Base-by-base conservation (phyloP, 2,329 filamentous ascomycete species). In the Apiospora malaysiana region DNA sequence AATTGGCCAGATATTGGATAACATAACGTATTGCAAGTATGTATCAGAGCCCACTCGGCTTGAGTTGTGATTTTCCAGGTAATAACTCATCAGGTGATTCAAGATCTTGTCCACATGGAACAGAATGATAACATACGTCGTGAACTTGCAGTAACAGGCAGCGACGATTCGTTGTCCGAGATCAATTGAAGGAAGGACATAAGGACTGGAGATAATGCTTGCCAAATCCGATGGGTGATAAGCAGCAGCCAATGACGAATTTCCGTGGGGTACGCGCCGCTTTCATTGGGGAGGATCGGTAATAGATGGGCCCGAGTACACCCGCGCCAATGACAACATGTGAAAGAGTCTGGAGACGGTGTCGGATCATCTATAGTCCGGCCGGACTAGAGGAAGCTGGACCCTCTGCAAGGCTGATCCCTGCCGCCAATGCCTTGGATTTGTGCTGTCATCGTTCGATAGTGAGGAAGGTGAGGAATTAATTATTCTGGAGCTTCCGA, bases 401-500 rank as follows among this genome's bases (percentile, higher is more conserved):
- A 2, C 7, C 16, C 0, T 16, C 16, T 63, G 21, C 56, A 40
- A 37, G 56, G 56, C 56, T 40, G 4, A 63, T 63, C 51, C 51
- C 51, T 32, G 51, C 51, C 4, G 23, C 4, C 23, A 51, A 51
- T 4, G 3, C 32, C 42, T 45, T 18, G 10, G 14, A 18, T n/a
- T 45, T 59, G 51, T 59, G 51, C 27, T 59, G 51, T 59, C 51
- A 59, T 59, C 27, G 51, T 59, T 63, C 32, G 56, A 63, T 63
- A 32, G 56, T 9, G 56, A 5, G 21, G 27, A 18, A n/a, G 14
- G 32, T 63, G 32, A 40, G 27, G 56, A 63, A 40, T 37, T 40
- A 37, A 63, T 63, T 63, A 63, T 63, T 63, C 27, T 63, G 56
- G 56, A 63, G 56, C 56, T 63, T 63, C 56, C 56, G 27, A 40